Evolutionary conservation across 306 rosid species (phyloP), one percentile per base, ranked within the genome.

Genomic region (Morella rubra): DNA sequence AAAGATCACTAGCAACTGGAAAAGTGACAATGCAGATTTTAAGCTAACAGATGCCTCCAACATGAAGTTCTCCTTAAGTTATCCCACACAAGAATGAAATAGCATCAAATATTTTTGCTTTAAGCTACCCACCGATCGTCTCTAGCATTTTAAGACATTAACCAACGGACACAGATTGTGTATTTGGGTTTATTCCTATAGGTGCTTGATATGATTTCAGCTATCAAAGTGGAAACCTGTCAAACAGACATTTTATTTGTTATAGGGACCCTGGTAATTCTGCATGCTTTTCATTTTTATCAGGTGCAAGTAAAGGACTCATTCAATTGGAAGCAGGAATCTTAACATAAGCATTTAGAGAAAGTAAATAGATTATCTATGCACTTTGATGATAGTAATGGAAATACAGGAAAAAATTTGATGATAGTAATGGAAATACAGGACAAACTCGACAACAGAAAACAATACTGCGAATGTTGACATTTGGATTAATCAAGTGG

Each of bases 1-100:
- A 77, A 50, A 69, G 19, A 14, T 61, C 10, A 49, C 22, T 47
- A 12, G 49, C 47, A 82, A 45, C 18, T 59, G 50, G 61, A 59
- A 69, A 37, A 78, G 54, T 10, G 11, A 77, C 16, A 44, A 71
- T 40, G 12, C 22, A 15, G 75, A 67, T 60, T 41, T 66, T 50
- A 66, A 69, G 76, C 49, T 24, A 22, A 49, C 71, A 56, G 15
- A 47, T 50, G 37, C 32, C 56, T 53, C 40, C 64, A 46, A 32
- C 49, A 58, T 75, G 51, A 49, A 44, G 61, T 71, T 71, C 74
- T 62, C 22, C 44, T 32, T 27, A 20, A 53, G 76, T 73, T 51
- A 70, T 73, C 47, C 61, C 19, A 24, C 69, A 73, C 72, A 78
- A 72, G 1, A 4, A 32, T 59, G 73, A 70, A 71, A 69, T 10